Evolutionary conservation across 768 basidiomycete genomes (phyloP).

Genomic region (Tulasnella sp.): DNA sequence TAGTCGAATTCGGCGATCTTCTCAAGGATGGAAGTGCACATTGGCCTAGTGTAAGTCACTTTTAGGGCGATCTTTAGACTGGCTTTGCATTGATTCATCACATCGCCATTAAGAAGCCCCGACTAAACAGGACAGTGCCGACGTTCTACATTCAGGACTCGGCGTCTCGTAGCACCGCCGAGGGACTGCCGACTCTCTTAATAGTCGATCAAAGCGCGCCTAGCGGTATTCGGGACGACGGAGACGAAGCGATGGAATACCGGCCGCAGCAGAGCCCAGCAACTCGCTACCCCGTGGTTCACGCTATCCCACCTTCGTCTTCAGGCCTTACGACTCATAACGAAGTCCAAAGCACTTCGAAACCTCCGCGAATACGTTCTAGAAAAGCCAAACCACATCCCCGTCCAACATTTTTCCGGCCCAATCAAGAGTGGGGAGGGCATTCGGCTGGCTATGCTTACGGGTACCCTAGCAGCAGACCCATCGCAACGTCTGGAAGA

Average conservation of each 20-base stretch:
- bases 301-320: not conserved
- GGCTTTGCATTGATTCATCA: not conserved
- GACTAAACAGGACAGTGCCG: not conserved
- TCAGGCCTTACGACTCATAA: not conserved
- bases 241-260: not conserved
- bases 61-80: not conserved
- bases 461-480: slow-evolving; percentile 29
- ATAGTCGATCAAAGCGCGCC: not conserved
- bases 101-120: not conserved
- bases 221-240: not conserved
- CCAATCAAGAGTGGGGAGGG: slow-evolving; percentile 27
- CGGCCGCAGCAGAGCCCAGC: not conserved
- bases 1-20: slow-evolving; percentile 5
- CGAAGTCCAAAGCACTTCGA: not conserved
- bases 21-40: not conserved
- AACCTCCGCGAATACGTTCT: not conserved
- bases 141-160: not conserved
- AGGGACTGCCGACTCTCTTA: not conserved
- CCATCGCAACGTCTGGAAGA: not conserved
- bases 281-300: not conserved
- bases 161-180: not conserved
- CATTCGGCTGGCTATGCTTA: slow-evolving; percentile 30
- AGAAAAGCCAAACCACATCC: slow-evolving; percentile 8
- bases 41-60: not conserved
- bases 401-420: slow-evolving; percentile 29